Conservation (phyloP, 2,329 filamentous ascomycete genomes). For the Diaporthe eres region DNA sequence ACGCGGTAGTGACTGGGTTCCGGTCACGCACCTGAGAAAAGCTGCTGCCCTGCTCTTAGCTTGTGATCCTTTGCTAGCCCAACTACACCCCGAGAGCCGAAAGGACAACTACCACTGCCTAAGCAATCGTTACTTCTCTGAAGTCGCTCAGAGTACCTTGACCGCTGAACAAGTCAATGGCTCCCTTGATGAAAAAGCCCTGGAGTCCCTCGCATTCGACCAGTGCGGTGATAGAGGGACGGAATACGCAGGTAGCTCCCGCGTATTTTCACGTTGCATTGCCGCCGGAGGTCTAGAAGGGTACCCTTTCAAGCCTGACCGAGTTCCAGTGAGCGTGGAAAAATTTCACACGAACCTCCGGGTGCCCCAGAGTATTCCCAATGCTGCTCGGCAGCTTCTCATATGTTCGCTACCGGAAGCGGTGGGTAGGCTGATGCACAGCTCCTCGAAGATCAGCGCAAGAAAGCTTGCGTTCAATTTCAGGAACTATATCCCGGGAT, state of each 20-base stretch:
- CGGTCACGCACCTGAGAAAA: neutral
- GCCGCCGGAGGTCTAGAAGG: neutral
- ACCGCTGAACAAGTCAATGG: neutral
- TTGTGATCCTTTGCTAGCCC: conserved; percentile 1
- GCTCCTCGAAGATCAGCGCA: neutral
- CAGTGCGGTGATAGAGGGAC: neutral
- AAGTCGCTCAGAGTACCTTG: neutral
- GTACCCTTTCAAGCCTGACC: neutral
- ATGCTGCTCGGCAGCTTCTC: neutral
- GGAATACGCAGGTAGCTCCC: neutral
- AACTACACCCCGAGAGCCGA: neutral
- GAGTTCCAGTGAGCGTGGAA: neutral
- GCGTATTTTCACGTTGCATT: neutral
- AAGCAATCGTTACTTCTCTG: conserved; percentile 4
- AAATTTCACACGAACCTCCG: neutral
- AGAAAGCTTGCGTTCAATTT: conserved; percentile 9
- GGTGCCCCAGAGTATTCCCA: neutral
- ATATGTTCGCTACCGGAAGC: neutral
- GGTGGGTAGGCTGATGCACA: neutral
- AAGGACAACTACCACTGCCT: neutral
- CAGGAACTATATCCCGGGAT: neutral
- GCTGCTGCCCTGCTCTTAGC: conserved; percentile 1
- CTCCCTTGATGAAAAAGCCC: neutral
- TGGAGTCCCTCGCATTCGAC: neutral
- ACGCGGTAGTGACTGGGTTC: neutral